These are phyloP conservation scores for Plantago major DNA, from an alignment of 257 asterid genomes.

Conservation along the genomic window DNA sequence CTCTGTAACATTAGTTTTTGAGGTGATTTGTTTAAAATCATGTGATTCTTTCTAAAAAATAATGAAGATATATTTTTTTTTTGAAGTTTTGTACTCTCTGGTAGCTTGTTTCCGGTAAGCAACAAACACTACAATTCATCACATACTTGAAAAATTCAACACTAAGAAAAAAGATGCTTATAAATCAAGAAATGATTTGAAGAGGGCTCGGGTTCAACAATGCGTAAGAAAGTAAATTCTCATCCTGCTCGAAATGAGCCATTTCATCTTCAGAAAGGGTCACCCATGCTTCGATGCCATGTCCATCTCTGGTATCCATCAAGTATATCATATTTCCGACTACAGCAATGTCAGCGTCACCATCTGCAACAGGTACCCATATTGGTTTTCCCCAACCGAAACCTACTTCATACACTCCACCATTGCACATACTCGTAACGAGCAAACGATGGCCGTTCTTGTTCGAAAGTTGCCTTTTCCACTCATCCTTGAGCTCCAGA, in stretches of 20 bases:
- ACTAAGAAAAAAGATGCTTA: too few species aligned
- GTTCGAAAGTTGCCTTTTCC: not conserved
- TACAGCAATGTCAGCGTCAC: not conserved
- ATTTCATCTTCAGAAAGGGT: not conserved
- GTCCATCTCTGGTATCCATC: conserved; percentile 2
- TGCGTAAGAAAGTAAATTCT: conserved; percentile 1
- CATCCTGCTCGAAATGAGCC: not conserved
- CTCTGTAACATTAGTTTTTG: too few species aligned
- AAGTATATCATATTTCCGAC: not conserved
- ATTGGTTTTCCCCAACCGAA: conserved; percentile 12
- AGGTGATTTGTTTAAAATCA: too few species aligned
- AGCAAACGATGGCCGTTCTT: not conserved
- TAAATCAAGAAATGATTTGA: not conserved
- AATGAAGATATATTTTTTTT: too few species aligned
- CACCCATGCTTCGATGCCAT: conserved; percentile 6
- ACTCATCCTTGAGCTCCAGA: not conserved
- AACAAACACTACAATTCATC: too few species aligned
- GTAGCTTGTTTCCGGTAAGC: too few species aligned
- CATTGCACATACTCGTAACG: not conserved
- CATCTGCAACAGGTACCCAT: not conserved
- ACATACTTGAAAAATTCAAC: too few species aligned
- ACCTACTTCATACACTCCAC: not conserved
- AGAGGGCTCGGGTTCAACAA: not conserved
- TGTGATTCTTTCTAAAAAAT: too few species aligned
- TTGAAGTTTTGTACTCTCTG: too few species aligned